Evolutionary conservation across 805 yeast genomes (phyloP).

Genomic region (Osmozyma mogii): DNA sequence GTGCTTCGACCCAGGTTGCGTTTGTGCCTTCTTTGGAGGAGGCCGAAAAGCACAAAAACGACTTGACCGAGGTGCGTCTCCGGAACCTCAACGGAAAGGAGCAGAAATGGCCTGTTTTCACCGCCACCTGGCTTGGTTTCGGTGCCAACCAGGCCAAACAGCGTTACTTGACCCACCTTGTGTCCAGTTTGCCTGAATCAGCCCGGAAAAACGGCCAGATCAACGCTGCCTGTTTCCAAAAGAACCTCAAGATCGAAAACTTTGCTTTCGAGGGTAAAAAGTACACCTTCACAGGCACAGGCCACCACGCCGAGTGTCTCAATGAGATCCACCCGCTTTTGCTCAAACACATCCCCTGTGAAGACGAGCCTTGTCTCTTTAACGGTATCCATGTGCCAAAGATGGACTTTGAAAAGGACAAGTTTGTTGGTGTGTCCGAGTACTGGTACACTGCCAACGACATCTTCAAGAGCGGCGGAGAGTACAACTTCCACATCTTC

Average conservation of each 20-base stretch:
- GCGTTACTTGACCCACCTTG: constrained; percentile 55
- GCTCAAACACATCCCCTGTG: background rate
- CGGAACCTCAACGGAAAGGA: constrained; percentile 62
- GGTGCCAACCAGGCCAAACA: constrained; percentile 92
- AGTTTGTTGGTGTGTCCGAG: constrained; percentile 89
- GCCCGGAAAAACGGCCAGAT: constrained; percentile 13
- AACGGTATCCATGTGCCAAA: constrained; percentile 94
- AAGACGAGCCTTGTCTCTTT: constrained; percentile 88
- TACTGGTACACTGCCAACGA: constrained; percentile 97
- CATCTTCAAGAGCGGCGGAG: constrained; percentile 82
- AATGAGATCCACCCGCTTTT: constrained; percentile 55
- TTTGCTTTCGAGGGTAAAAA: constrained; percentile 39
- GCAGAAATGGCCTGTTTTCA: constrained; percentile 80
- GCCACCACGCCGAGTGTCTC: constrained; percentile 70
- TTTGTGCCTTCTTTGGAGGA: constrained; percentile 78
- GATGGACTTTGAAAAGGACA: constrained; percentile 70
- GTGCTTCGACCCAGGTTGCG: constrained; percentile 92
- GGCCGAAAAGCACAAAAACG: constrained; percentile 58
- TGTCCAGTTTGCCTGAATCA: constrained; percentile 19
- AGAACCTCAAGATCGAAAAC: constrained; percentile 39
- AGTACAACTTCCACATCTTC: constrained; percentile 67
- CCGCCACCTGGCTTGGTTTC: constrained; percentile 94
- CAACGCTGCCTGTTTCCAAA: constrained; percentile 77
- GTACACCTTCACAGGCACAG: constrained; percentile 62
- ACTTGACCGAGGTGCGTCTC: constrained; percentile 57